These are phyloP conservation scores for Diaporthe capsici DNA, from an alignment of 2,329 filamentous ascomycete genomes.

Conservation along the genomic window DNA sequence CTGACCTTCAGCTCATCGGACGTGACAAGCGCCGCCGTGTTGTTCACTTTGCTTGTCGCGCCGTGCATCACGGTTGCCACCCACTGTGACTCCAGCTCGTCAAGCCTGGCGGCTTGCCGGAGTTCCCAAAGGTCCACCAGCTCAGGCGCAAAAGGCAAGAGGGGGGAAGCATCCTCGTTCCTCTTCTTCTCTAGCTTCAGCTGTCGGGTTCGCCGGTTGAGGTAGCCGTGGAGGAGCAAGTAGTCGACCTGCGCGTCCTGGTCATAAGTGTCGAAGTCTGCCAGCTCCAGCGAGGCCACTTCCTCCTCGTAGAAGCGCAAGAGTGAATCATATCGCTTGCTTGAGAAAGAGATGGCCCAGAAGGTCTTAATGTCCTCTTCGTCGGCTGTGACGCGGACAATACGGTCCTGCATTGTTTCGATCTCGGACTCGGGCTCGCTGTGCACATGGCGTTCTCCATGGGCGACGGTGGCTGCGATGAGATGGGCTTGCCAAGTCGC, in stretches of 20 bases:
- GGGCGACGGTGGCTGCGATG: slow-evolving; percentile 2
- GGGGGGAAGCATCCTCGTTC: slow-evolving; percentile 53
- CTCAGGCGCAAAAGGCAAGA: slow-evolving; percentile 61
- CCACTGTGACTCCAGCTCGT: slow-evolving; percentile 55
- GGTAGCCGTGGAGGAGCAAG: slow-evolving; percentile 63
- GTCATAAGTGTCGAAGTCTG: slow-evolving; percentile 52
- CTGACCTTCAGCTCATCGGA: slow-evolving; percentile 52
- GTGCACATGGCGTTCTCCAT: background rate
- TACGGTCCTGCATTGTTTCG: slow-evolving; percentile 57
- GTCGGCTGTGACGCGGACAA: slow-evolving; percentile 61
- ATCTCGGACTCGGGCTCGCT: slow-evolving; percentile 39
- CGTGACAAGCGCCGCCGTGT: slow-evolving; percentile 53
- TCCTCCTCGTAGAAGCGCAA: slow-evolving; percentile 58
- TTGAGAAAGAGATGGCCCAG: slow-evolving; percentile 63
- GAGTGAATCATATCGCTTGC: slow-evolving; percentile 55
- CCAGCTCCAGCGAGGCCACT: slow-evolving; percentile 52
- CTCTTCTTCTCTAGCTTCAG: slow-evolving; percentile 56
- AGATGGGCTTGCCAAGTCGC: slow-evolving; percentile 24
- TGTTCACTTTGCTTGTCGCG: slow-evolving; percentile 50
- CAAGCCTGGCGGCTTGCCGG: slow-evolving; percentile 58
- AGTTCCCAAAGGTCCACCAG: slow-evolving; percentile 63
- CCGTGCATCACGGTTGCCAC: slow-evolving; percentile 59
- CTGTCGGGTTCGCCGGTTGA: slow-evolving; percentile 53
- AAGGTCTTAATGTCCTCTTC: slow-evolving; percentile 61
- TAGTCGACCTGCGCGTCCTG: slow-evolving; percentile 65